Conservation (phyloP, 345 rosid species). For the Erysimum cheiranthoides region DNA sequence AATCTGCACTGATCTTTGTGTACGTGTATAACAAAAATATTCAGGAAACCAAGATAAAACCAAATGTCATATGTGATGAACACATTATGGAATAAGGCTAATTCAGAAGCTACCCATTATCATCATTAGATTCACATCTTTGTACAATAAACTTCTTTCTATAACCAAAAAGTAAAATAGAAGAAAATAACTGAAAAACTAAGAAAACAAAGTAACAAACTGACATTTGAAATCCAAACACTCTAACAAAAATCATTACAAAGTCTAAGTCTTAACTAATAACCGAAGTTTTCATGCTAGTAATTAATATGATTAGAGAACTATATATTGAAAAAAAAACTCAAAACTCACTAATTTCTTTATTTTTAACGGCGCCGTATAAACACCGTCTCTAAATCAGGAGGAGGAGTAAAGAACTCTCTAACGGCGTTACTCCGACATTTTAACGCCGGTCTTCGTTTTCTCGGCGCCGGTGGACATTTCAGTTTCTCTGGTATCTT, state of each 20-base stretch:
- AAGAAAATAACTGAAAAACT: background rate
- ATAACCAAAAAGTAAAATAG: background rate
- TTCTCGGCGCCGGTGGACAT: constrained; percentile 91
- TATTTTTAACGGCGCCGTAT: constrained; percentile 48
- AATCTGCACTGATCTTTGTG: constrained; percentile 6
- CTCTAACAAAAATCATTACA: constrained; percentile 12
- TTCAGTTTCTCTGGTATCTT: constrained; percentile 71
- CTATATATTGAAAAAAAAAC: background rate
- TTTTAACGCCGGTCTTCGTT: constrained; percentile 64
- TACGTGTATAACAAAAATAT: background rate
- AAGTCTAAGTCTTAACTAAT: background rate
- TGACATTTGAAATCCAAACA: constrained; percentile 21
- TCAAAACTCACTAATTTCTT: constrained; percentile 45
- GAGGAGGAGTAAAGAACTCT: constrained; percentile 85
- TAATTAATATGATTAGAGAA: constrained; percentile 8
- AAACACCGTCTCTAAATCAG: constrained; percentile 77
- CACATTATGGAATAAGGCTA: constrained; percentile 8
- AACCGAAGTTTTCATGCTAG: constrained; percentile 14
- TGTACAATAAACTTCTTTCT: constrained; percentile 27
- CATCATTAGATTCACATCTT: constrained; percentile 30
- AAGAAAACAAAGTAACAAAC: constrained; percentile 8
- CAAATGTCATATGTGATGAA: background rate
- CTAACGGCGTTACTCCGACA: constrained; percentile 59
- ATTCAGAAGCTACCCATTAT: constrained; percentile 17
- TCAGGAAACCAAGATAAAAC: too few species aligned